Evolutionary conservation across 2,329 filamentous ascomycete genomes (phyloP).

Genomic region (Penicillium sp.): DNA sequence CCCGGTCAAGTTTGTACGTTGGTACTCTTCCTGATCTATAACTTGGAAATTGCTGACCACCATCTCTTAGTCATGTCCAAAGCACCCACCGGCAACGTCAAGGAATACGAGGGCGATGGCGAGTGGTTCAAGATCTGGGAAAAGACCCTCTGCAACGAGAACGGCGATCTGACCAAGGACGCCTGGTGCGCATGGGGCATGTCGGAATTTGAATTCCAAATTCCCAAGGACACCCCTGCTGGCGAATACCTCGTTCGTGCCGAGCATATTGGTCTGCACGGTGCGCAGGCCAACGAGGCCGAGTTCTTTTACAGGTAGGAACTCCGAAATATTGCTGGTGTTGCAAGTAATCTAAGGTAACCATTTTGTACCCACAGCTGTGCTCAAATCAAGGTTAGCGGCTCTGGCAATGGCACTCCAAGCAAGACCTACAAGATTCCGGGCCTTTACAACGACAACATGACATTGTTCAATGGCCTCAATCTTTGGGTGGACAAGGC

Average conservation of each 20-base stretch:
- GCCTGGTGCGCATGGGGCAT: conserved; percentile 19
- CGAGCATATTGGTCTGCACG: conserved; percentile 54
- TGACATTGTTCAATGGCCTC: conserved; percentile 21
- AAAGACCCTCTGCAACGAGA: conserved; percentile 16
- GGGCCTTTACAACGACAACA: conserved; percentile 20
- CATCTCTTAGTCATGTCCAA: conserved; percentile 17
- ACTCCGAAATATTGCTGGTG: background rate
- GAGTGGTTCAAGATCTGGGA: conserved; percentile 30
- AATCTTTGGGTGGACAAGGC: conserved; percentile 19
- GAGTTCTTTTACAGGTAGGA: conserved; percentile 51
- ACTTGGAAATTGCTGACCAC: background rate
- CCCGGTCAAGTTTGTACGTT: conserved; percentile 21
- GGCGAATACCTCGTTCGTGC: conserved; percentile 54
- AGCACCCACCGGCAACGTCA: conserved; percentile 18
- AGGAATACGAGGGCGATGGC: conserved; percentile 23
- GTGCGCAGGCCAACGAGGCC: conserved; percentile 43
- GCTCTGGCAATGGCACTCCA: conserved; percentile 38
- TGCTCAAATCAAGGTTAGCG: conserved; percentile 47
- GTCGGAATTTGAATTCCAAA: conserved; percentile 33
- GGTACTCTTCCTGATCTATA: background rate
- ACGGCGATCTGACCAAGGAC: conserved; percentile 12
- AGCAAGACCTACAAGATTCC: conserved; percentile 17
- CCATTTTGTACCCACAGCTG: conserved; percentile 16
- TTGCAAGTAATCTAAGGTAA: background rate
- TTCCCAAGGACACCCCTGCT: conserved; percentile 45